Evolutionary conservation across 768 basidiomycete genomes (phyloP).

Genomic region (Scleroderma citrinum): DNA sequence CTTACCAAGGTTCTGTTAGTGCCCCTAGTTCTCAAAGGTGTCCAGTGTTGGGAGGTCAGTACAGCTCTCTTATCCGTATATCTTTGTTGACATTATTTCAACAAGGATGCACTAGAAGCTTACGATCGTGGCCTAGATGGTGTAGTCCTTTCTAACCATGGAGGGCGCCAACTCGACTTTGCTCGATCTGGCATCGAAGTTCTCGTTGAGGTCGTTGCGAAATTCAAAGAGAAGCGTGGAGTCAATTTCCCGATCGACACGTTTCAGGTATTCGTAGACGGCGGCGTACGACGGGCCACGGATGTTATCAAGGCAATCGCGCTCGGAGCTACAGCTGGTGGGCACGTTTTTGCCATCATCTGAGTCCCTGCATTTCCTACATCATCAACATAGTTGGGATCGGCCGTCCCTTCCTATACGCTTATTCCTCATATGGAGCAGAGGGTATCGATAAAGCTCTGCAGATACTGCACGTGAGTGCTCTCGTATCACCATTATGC

Average conservation of each 20-base stretch:
- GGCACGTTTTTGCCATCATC: conserved; percentile 2
- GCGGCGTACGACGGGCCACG: conserved; percentile 89
- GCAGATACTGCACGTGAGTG: conserved; percentile 64
- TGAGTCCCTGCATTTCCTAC: conserved; percentile 7
- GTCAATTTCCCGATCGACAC: conserved; percentile 69
- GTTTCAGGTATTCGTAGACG: conserved; percentile 88
- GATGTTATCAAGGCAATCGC: conserved; percentile 88
- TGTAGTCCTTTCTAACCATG: conserved; percentile 84
- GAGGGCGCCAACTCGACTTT: conserved; percentile 73
- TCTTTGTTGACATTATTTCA: not conserved
- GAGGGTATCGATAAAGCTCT: conserved; percentile 83
- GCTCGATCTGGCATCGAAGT: conserved; percentile 86
- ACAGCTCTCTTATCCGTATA: conserved; percentile 1
- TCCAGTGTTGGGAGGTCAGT: conserved; percentile 74
- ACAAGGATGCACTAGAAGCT: conserved; percentile 74
- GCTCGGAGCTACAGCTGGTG: conserved; percentile 83
- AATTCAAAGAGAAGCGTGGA: conserved; percentile 61
- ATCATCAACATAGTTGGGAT: conserved; percentile 51
- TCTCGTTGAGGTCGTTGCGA: conserved; percentile 77
- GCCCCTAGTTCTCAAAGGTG: conserved; percentile 89
- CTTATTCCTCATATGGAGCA: conserved; percentile 82
- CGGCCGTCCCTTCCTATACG: conserved; percentile 83
- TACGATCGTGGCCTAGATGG: conserved; percentile 71
- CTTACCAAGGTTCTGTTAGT: conserved; percentile 37
- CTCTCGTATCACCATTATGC: not conserved